Conservation (phyloP, 1,139 yeast species). For the Debaryomyces robertsiae region DNA sequence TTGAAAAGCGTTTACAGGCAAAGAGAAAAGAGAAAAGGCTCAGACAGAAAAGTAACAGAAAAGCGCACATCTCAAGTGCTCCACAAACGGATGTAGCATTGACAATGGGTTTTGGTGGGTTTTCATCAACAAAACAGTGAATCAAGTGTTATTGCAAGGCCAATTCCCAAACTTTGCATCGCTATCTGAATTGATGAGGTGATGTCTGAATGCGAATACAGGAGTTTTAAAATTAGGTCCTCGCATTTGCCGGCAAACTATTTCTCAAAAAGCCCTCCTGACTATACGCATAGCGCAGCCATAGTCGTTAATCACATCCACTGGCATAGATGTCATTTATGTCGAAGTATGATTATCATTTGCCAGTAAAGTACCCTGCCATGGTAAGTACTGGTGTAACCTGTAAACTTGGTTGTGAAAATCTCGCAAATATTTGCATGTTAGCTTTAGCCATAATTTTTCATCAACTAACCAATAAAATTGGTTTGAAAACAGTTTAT, state of each 20-base stretch:
- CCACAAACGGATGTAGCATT: constrained; percentile 34
- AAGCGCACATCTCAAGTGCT: constrained; percentile 13
- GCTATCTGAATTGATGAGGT: no score
- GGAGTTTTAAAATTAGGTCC: no score
- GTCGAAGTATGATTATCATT: no score
- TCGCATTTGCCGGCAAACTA: no score
- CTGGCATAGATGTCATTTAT: no score
- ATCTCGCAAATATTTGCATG: constrained; percentile 11
- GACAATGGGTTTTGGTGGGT: constrained; percentile 64
- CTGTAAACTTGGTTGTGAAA: constrained; percentile 9
- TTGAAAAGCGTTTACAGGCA: constrained; percentile 41
- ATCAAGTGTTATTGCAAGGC: no score
- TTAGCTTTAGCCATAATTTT: constrained; percentile 11
- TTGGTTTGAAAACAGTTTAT: constrained; percentile 13
- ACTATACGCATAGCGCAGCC: no score
- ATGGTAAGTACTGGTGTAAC: constrained; percentile 3
- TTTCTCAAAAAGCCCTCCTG: no score
- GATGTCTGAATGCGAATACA: no score
- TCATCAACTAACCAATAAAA: constrained; percentile 16
- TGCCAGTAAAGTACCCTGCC: no score
- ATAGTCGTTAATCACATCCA: no score
- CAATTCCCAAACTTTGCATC: no score
- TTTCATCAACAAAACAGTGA: constrained; percentile 36
- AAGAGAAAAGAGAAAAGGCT: constrained; percentile 30
- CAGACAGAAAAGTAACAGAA: constrained; percentile 20